phyloP scores from a whole-genome alignment of 306 rosid genomes.

The Gleditsia sinensis region DNA sequence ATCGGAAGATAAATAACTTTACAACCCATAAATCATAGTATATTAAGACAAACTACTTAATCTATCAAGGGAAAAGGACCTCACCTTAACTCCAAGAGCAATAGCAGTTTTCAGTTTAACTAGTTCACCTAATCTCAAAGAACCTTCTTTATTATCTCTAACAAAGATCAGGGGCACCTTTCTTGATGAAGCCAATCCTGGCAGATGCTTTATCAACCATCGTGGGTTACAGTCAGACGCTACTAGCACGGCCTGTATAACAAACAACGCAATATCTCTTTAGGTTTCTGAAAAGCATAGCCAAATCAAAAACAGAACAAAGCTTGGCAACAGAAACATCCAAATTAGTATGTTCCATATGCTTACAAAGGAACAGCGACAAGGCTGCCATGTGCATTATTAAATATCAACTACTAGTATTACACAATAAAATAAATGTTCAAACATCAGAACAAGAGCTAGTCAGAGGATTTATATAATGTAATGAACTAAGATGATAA shows the following conservation, averaged over 20 bases:
- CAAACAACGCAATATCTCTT: conserved; percentile 15
- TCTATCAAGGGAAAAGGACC: background rate
- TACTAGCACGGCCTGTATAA: conserved; percentile 64
- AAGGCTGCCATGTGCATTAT: background rate
- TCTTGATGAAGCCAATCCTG: conserved; percentile 70
- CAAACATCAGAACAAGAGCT: background rate
- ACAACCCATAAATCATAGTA: background rate
- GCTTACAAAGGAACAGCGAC: background rate
- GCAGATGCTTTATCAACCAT: conserved; percentile 83
- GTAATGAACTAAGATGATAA: conserved; percentile 13
- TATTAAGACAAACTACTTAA: background rate
- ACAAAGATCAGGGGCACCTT: conserved; percentile 65
- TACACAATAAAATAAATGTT: background rate
- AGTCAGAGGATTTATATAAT: background rate
- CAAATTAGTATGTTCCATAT: background rate
- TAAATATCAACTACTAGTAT: background rate
- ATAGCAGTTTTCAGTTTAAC: conserved; percentile 76
- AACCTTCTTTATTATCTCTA: conserved; percentile 65
- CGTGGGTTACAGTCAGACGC: conserved; percentile 74
- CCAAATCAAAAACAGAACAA: background rate
- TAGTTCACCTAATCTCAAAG: conserved; percentile 76
- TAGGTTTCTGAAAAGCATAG: background rate
- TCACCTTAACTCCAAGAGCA: conserved; percentile 85
- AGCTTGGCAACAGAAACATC: background rate
- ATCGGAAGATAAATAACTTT: conserved; percentile 12